Evolutionary conservation across 2,329 filamentous ascomycete genomes (phyloP), one percentile per base, ranked within the genome.

Genomic region (Fusarium succisae): DNA sequence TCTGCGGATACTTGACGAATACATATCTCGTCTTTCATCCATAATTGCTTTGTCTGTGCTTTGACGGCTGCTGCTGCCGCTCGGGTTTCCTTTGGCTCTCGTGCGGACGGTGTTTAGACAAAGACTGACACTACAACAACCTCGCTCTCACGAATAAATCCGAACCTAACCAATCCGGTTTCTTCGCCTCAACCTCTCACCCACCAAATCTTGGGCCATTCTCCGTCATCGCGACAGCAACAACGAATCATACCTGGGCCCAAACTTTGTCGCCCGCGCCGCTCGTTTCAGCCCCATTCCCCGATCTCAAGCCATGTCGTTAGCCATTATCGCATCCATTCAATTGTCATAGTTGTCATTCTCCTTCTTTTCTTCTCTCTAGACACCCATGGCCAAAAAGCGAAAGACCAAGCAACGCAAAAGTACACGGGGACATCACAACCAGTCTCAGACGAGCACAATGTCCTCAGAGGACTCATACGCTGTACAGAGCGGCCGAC

Each of bases 361-460:
- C 17, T 53, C 43, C 32, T 38, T 17, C 30, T 26, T 51, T 60
- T 57, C 41, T 35, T 30, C 56, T 63, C 63, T 51, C 59, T 54
- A 63, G 48, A 60, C 66, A 39, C 81, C 81, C 41, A 86, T 83
- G 66, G 81, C 84, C 62, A 81, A 78, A 62, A 81, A 78, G 68
- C 79, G 78, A 63, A 79, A 79, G 55, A 67, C 72, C 38, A 79
- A 79, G 66, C 80, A 77, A 68, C 72, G 73, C 66, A 79, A 76
- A 72, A 76, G 71, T 66, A 72, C 76, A 60, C 73, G 73, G 59
- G 66, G 60, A 59, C 63, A 55, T 72, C 72, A 76, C 71, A 69
- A 75, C 39, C 73, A 66, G 58, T 77, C 75, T 44, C 72, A 78
- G 54, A 75, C 74, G 51, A 78, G 72, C 76, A 78, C 75, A 38